Percentiles rank a stretch among this genome's conserved stretches.
These are phyloP conservation scores for Dactylellina drechsleri DNA, from an alignment of 2,329 filamentous ascomycete genomes.

Conservation along the genomic window DNA sequence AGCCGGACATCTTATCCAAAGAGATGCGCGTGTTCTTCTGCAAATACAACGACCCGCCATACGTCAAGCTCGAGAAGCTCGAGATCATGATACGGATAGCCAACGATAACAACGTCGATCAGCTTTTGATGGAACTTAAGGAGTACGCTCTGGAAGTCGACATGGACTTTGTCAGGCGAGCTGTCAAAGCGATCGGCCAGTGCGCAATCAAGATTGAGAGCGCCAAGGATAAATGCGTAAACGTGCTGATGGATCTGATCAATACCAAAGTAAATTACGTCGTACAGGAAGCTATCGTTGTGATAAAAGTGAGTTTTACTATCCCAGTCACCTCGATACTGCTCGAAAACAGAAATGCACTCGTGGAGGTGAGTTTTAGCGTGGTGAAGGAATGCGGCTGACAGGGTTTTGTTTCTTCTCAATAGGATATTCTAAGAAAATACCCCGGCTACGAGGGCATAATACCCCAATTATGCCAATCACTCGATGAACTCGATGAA, in stretches of 20 bases:
- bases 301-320: constrained; percentile 75
- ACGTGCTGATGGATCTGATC: constrained; percentile 90
- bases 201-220: constrained; percentile 98
- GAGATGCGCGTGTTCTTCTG: constrained; percentile 99
- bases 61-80: constrained; percentile 95
- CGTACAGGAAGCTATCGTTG: constrained; percentile 97
- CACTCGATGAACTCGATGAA: constrained; percentile 96
- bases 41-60: constrained; percentile 99
- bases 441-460: constrained; percentile 98
- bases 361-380: background rate
- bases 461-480: constrained; percentile 93
- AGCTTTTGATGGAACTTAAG: constrained; percentile 90
- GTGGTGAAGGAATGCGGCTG: background rate
- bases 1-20: constrained; percentile 95
- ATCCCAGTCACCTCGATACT: background rate
- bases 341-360: background rate
- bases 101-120: constrained; percentile 95
- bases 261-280: constrained; percentile 99
- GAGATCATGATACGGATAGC: constrained; percentile 99
- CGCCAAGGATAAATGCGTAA: constrained; percentile 94
- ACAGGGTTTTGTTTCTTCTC: background rate
- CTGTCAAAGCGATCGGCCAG: constrained; percentile 95
- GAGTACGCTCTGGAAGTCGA: constrained; percentile 98
- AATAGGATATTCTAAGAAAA: constrained; percentile 85
- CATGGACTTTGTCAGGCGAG: constrained; percentile 96